These are phyloP conservation scores for Medicago truncatula DNA, from an alignment of 306 rosid species.

Conservation along the genomic window DNA sequence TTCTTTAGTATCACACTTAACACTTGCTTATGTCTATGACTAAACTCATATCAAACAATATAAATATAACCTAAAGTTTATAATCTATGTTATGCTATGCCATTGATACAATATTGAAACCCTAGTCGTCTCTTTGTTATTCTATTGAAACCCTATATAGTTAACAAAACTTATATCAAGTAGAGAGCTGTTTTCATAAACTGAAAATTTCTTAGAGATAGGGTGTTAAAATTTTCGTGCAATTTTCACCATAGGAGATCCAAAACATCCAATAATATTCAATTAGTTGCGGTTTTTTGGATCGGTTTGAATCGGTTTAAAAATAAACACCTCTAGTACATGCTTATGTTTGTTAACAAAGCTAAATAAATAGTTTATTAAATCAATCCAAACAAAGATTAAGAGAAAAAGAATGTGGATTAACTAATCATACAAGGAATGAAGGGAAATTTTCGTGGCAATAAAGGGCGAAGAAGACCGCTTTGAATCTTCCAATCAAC, in stretches of 20 bases:
- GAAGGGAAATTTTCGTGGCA: constrained; percentile 64
- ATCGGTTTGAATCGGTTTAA: not conserved
- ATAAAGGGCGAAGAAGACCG: constrained; percentile 50
- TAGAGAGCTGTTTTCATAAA: not conserved
- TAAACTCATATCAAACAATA: too few species aligned
- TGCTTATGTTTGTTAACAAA: not conserved
- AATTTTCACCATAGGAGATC: too few species aligned
- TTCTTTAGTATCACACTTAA: not conserved
- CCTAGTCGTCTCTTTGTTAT: too few species aligned
- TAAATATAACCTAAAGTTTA: too few species aligned
- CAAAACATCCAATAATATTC: too few species aligned
- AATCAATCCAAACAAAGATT: not conserved
- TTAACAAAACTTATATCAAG: too few species aligned
- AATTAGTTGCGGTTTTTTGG: not conserved
- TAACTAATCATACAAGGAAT: constrained; percentile 54
- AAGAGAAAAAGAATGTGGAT: not conserved
- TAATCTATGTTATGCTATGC: too few species aligned
- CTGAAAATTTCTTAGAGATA: not conserved
- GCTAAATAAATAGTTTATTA: not conserved
- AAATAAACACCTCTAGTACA: too few species aligned
- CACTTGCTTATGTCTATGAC: too few species aligned
- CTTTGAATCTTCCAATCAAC: constrained; percentile 80
- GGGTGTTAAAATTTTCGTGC: too few species aligned
- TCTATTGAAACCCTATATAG: too few species aligned
- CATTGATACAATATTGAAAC: too few species aligned